Evolutionary conservation across 345 rosid genomes (phyloP).

Genomic region (Populus simonii): DNA sequence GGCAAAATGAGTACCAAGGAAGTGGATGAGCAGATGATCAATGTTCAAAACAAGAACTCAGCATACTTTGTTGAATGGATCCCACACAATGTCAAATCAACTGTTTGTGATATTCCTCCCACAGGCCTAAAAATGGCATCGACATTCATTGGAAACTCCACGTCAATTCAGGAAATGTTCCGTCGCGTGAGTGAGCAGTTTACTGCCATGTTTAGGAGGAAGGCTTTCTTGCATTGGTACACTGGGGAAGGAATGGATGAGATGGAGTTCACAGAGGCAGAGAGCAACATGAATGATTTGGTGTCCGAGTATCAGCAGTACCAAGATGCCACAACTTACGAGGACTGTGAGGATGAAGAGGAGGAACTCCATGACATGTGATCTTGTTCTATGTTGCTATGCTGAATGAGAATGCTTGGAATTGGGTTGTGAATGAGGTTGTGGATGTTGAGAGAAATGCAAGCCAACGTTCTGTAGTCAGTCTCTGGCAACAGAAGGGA

Average conservation of each 20-base stretch:
- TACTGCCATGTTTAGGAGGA: conserved; percentile 73
- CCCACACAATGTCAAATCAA: conserved; percentile 55
- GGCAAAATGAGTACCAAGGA: conserved; percentile 54
- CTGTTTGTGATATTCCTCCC: conserved; percentile 51
- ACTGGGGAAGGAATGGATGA: conserved; percentile 73
- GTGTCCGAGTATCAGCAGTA: conserved; percentile 54
- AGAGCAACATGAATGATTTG: conserved; percentile 54
- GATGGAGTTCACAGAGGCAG: conserved; percentile 69
- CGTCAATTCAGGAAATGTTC: conserved; percentile 53
- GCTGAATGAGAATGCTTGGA: background rate
- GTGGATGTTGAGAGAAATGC: background rate
- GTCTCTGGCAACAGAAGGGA: background rate
- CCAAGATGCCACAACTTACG: conserved; percentile 50
- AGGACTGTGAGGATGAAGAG: conserved; percentile 41
- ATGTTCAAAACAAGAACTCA: conserved; percentile 67
- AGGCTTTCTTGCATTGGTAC: conserved; percentile 74
- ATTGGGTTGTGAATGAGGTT: background rate
- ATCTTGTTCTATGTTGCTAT: background rate
- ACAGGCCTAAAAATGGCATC: conserved; percentile 49
- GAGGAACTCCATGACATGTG: conserved; percentile 17
- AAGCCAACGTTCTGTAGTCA: background rate
- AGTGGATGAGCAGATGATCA: conserved; percentile 63
- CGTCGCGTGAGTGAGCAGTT: conserved; percentile 48
- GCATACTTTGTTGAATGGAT: conserved; percentile 72
- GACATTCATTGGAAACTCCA: conserved; percentile 49